Evolutionary conservation across 768 basidiomycete species (phyloP).

Genomic region (Kwoniella botswanensis): DNA sequence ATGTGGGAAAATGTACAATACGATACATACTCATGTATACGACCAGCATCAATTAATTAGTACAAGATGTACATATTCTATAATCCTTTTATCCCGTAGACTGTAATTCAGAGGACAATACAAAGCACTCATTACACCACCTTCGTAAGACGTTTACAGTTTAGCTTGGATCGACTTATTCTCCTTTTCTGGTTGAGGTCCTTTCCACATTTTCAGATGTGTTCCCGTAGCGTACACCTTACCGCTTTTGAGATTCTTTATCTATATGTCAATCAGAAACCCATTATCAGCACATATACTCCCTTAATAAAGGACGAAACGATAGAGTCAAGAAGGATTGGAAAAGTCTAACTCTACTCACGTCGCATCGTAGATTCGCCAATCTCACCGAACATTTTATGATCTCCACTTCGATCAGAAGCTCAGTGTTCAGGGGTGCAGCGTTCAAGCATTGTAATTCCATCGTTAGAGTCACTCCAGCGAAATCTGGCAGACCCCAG

Average conservation of each 20-base stretch:
- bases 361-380: constrained; percentile 34
- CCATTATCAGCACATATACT: no score
- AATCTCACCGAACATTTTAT: constrained; percentile 24
- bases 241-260: constrained; percentile 26
- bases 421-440: constrained; percentile 27
- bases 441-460: constrained; percentile 43
- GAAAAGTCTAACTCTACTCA: constrained; percentile 13
- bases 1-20: no score
- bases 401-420: constrained; percentile 28
- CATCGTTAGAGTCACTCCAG: constrained; percentile 38
- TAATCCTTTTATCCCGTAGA: no score
- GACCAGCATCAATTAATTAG: no score
- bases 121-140: background rate
- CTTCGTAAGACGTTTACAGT: background rate
- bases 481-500: constrained; percentile 45
- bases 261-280: constrained; percentile 11
- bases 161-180: background rate
- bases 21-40: no score
- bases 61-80: no score
- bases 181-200: background rate
- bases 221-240: constrained; percentile 27
- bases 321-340: background rate
- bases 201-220: constrained; percentile 39
- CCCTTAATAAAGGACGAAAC: no score
- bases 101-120: background rate